Evolutionary conservation across 1,284 basidiomycete species (phyloP).

Genomic region (Farysia itapuensis): DNA sequence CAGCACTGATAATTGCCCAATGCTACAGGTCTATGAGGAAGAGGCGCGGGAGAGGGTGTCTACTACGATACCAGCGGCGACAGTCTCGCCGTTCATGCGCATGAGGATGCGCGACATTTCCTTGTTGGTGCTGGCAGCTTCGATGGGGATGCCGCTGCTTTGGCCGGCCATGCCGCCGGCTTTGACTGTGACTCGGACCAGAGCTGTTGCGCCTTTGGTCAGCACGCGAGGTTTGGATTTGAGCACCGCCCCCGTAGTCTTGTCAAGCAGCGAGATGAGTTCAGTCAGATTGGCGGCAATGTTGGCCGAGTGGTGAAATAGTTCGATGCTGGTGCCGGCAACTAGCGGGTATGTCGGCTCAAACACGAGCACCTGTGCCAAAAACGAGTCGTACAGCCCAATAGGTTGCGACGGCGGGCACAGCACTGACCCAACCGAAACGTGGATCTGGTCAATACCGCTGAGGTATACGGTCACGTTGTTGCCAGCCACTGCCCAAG

Average conservation of each 20-base stretch:
- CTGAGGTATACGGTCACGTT: conserved; percentile 84
- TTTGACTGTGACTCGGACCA: conserved; percentile 70
- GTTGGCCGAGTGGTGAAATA: conserved; percentile 92
- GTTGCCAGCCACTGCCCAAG: conserved; percentile 87
- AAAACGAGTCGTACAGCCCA: conserved; percentile 75
- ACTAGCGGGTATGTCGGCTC: conserved; percentile 88
- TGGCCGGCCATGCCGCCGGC: conserved; percentile 35
- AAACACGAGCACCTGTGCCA: conserved; percentile 88
- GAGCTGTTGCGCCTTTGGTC: conserved; percentile 77
- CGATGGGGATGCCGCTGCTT: conserved; percentile 60
- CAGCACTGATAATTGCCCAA: too few species aligned
- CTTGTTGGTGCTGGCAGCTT: conserved; percentile 85
- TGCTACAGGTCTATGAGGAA: too few species aligned
- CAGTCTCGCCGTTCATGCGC: conserved; percentile 85
- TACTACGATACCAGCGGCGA: conserved; percentile 75
- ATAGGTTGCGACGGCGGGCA: conserved; percentile 71
- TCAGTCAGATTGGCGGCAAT: conserved; percentile 83
- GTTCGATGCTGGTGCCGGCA: conserved; percentile 74
- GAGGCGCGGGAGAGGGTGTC: too few species aligned
- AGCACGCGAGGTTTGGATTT: conserved; percentile 80
- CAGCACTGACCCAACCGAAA: conserved; percentile 82
- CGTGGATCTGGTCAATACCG: conserved; percentile 79
- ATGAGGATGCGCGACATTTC: conserved; percentile 93
- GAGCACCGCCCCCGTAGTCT: conserved; percentile 72
- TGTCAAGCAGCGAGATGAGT: conserved; percentile 76